Evolutionary conservation across 2,329 filamentous ascomycete genomes (phyloP).

Genomic region (Diaporthe citrichinensis): DNA sequence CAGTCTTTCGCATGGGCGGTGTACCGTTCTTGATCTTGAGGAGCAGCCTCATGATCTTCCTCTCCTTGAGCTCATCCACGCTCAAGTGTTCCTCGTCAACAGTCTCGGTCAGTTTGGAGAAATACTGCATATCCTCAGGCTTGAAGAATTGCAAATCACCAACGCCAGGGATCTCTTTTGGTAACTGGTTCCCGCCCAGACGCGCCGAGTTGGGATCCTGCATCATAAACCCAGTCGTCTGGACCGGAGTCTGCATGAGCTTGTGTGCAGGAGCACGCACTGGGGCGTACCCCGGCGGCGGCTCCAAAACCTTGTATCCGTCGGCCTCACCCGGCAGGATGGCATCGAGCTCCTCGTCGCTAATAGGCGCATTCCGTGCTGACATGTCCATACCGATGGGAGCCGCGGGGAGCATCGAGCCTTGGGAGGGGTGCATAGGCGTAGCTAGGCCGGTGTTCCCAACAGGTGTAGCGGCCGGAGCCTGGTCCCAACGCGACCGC

Average conservation of each 20-base stretch:
- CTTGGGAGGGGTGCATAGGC: slow-evolving; percentile 80
- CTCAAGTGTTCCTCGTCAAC: slow-evolving; percentile 92
- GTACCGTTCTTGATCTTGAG: slow-evolving; percentile 99
- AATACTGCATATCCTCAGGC: slow-evolving; percentile 98
- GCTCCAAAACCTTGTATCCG: slow-evolving; percentile 92
- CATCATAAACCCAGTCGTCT: slow-evolving; percentile 95
- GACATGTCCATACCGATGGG: slow-evolving; percentile 87
- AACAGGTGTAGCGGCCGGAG: slow-evolving; percentile 83
- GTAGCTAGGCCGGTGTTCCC: slow-evolving; percentile 82
- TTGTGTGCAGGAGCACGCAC: slow-evolving; percentile 83
- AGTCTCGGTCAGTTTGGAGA: slow-evolving; percentile 95
- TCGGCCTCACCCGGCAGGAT: slow-evolving; percentile 91
- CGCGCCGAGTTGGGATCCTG: slow-evolving; percentile 91
- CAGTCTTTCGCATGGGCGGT: slow-evolving; percentile 98
- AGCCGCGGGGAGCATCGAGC: slow-evolving; percentile 62
- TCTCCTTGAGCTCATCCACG: slow-evolving; percentile 95
- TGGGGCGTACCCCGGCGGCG: slow-evolving; percentile 92
- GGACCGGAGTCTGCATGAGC: slow-evolving; percentile 78
- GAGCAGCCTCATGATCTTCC: slow-evolving; percentile 97
- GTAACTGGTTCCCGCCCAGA: slow-evolving; percentile 88
- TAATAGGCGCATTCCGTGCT: slow-evolving; percentile 83
- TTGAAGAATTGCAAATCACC: slow-evolving; percentile 99
- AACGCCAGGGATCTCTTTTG: slow-evolving; percentile 95
- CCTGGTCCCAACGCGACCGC: slow-evolving; percentile 93
- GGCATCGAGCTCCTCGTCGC: slow-evolving; percentile 93